phyloP scores from a whole-genome alignment of 805 yeast species.

The Kuraishia cidri region DNA sequence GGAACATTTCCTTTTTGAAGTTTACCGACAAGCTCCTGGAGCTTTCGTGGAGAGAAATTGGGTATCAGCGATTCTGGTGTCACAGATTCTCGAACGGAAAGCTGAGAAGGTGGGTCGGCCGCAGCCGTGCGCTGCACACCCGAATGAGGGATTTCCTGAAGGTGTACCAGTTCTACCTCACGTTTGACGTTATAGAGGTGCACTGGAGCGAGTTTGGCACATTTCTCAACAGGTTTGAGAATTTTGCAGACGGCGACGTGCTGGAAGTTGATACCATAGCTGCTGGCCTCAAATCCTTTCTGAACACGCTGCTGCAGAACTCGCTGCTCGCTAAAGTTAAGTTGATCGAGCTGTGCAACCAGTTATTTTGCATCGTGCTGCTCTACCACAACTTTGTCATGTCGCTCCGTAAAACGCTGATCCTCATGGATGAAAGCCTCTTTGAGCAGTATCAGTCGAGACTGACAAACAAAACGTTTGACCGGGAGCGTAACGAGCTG shows the following conservation, averaged over 20 bases:
- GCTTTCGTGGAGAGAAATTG: conserved; percentile 65
- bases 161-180: conserved; percentile 45
- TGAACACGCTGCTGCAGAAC: conserved; percentile 57
- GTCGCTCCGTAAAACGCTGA: conserved; percentile 46
- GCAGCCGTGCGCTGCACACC: conserved; percentile 45
- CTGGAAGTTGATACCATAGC: neutral
- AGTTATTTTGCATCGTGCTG: conserved; percentile 35
- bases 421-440: conserved; percentile 38
- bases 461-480: conserved; percentile 27
- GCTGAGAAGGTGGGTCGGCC: conserved; percentile 43
- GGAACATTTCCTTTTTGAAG: conserved; percentile 59
- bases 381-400: conserved; percentile 38
- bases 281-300: conserved; percentile 36
- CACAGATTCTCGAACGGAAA: conserved; percentile 30
- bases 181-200: conserved; percentile 48
- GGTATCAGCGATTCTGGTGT: conserved; percentile 60
- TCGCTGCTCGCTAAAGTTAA: conserved; percentile 56
- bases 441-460: conserved; percentile 27
- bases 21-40: conserved; percentile 52
- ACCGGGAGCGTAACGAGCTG: conserved; percentile 25
- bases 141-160: conserved; percentile 49
- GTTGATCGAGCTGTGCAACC: conserved; percentile 35
- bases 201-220: conserved; percentile 35
- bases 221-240: conserved; percentile 13
- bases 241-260: conserved; percentile 3